Conservation (phyloP, 495 filamentous ascomycete species). For the Penicillium canescens region DNA sequence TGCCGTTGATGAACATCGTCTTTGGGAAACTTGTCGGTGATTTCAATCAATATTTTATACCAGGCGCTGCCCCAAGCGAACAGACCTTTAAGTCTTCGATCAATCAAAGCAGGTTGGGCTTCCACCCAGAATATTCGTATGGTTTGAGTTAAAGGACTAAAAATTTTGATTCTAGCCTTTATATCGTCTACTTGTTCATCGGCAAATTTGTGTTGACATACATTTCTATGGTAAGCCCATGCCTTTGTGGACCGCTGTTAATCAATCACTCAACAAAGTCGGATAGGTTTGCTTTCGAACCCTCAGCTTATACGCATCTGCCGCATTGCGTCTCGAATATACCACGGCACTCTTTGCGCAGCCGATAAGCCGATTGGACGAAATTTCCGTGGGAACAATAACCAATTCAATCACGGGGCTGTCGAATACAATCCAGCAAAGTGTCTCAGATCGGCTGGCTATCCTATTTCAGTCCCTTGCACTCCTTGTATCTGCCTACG, state of each 20-base stretch:
- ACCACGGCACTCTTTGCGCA: conserved; percentile 32
- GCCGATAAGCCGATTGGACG: conserved; percentile 33
- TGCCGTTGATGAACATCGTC: conserved; percentile 50
- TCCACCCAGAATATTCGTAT: too few relatives aligned
- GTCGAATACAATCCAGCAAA: conserved; percentile 64
- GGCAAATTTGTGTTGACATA: conserved; percentile 34
- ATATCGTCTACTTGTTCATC: conserved; percentile 44
- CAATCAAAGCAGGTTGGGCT: conserved; percentile 23
- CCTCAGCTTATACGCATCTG: conserved; percentile 43
- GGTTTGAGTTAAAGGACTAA: too few relatives aligned
- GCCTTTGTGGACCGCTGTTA: too few relatives aligned
- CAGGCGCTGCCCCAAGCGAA: conserved; percentile 21
- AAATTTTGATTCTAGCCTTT: conserved; percentile 13
- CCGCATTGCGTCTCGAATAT: conserved; percentile 31
- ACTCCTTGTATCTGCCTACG: conserved; percentile 52
- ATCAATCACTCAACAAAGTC: background rate
- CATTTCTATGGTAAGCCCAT: conserved; percentile 27
- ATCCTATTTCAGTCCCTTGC: conserved; percentile 49
- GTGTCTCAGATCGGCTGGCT: conserved; percentile 61
- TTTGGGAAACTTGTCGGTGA: conserved; percentile 43
- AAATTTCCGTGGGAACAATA: conserved; percentile 33
- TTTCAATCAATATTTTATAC: conserved; percentile 33
- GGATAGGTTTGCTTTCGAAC: conserved; percentile 58
- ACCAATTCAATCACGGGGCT: conserved; percentile 63
- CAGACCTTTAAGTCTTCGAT: conserved; percentile 28